Conservation (phyloP, 306 rosid species). For the Castanea crenata region DNA sequence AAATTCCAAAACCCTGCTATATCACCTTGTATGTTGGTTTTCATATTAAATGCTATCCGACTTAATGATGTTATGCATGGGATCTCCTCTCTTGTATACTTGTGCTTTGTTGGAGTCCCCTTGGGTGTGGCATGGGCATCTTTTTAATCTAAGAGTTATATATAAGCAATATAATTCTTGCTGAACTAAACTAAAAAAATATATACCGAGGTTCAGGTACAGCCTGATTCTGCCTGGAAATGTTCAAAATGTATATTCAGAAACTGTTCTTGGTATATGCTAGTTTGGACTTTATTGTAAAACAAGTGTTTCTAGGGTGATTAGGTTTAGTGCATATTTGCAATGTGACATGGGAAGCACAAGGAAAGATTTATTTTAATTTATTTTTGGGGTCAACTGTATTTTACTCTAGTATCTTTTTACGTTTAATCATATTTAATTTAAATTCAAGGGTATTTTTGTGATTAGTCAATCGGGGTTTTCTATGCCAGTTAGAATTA, state of each 20-base stretch:
- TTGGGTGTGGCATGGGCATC: too few species aligned
- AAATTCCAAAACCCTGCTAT: background rate
- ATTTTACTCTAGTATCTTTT: too few species aligned
- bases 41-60: background rate
- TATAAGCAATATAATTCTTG: background rate
- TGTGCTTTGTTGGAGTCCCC: background rate
- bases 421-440: too few species aligned
- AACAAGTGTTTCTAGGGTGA: background rate
- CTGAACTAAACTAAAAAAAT: background rate
- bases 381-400: too few species aligned
- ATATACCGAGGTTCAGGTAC: background rate
- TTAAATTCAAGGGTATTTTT: too few species aligned
- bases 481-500: too few species aligned
- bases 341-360: background rate
- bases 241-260: constrained; percentile 6
- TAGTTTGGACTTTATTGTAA: background rate
- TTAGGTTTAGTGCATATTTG: background rate
- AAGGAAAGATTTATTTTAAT: too few species aligned
- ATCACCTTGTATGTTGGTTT: background rate
- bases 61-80: background rate
- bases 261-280: constrained; percentile 5
- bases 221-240: background rate
- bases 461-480: too few species aligned
- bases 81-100: background rate
- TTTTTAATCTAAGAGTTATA: background rate